Evolutionary conservation across 495 filamentous ascomycete species (phyloP).

Genomic region (Trichoderma asperelloides): DNA sequence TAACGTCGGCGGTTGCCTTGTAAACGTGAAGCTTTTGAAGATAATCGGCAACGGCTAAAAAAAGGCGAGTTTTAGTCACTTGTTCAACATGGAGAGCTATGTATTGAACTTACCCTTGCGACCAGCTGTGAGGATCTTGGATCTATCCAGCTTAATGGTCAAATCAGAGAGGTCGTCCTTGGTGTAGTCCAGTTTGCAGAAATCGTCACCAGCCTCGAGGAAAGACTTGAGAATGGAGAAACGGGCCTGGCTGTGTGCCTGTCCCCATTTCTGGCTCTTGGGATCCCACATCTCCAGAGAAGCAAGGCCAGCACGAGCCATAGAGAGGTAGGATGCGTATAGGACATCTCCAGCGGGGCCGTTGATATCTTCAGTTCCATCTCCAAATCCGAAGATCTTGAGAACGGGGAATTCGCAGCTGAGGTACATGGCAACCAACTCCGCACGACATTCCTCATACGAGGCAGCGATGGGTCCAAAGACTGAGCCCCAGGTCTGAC

Average conservation of each 20-base stretch:
- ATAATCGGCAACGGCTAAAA: slow-evolving; percentile 72
- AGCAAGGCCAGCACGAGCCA: slow-evolving; percentile 81
- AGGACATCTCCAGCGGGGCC: slow-evolving; percentile 76
- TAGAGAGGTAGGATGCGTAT: slow-evolving; percentile 76
- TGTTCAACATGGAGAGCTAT: neutral
- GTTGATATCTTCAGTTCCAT: slow-evolving; percentile 60
- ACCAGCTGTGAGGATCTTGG: slow-evolving; percentile 62
- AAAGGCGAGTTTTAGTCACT: slow-evolving; percentile 9
- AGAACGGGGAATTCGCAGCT: slow-evolving; percentile 83
- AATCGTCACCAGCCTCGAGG: slow-evolving; percentile 72
- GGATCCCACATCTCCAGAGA: slow-evolving; percentile 88
- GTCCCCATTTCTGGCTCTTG: slow-evolving; percentile 82
- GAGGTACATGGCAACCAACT: slow-evolving; percentile 89
- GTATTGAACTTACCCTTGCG: slow-evolving; percentile 36
- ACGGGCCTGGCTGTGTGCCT: slow-evolving; percentile 89
- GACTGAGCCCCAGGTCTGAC: slow-evolving; percentile 87
- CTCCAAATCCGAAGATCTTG: slow-evolving; percentile 83
- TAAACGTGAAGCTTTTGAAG: slow-evolving; percentile 87
- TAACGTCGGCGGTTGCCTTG: slow-evolving; percentile 82
- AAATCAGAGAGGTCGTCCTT: slow-evolving; percentile 73
- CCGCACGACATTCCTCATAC: slow-evolving; percentile 67
- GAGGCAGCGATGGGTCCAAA: slow-evolving; percentile 78
- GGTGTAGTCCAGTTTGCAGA: slow-evolving; percentile 67
- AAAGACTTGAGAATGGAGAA: slow-evolving; percentile 85
- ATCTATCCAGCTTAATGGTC: slow-evolving; percentile 68